phyloP scores from a whole-genome alignment of 1,284 basidiomycete genomes.

The Papiliotrema terrestris region DNA sequence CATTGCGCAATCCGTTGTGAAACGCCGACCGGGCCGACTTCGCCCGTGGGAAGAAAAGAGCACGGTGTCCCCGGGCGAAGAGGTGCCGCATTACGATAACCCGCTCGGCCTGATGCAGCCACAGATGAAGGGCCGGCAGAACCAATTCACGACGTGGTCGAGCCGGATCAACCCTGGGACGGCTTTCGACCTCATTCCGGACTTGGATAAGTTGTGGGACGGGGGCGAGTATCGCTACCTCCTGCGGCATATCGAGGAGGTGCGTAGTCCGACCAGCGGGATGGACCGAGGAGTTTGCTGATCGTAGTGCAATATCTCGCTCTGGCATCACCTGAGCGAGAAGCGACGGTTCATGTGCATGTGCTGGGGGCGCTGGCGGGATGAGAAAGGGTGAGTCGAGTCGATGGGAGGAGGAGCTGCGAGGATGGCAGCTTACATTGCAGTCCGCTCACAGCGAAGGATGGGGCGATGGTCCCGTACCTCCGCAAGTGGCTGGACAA shows the following conservation, averaged over 20 bases:
- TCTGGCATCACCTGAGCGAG: constrained; percentile 18
- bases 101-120: constrained; percentile 14
- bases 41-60: neutral
- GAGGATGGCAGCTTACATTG: neutral
- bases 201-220: constrained; percentile 19
- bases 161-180: constrained; percentile 18
- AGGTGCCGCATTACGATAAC: constrained; percentile 1
- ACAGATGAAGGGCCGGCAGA: constrained; percentile 12
- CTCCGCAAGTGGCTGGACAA: constrained; percentile 11
- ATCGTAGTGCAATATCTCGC: constrained; percentile 12
- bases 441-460: constrained; percentile 12
- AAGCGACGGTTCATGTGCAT: constrained; percentile 17
- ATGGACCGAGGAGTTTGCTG: neutral
- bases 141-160: constrained; percentile 20
- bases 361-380: constrained; percentile 23
- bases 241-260: constrained; percentile 18
- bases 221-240: constrained; percentile 12
- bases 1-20: neutral
- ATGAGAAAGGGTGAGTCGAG: constrained; percentile 19
- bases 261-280: neutral
- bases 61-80: neutral
- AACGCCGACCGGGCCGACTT: neutral
- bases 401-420: neutral
- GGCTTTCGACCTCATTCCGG: constrained; percentile 19
- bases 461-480: neutral